A percentile compares a stretch with the other conserved stretches of the same genome.
Conservation (phyloP, 345 rosid genomes). For the Syzygium jambos region DNA sequence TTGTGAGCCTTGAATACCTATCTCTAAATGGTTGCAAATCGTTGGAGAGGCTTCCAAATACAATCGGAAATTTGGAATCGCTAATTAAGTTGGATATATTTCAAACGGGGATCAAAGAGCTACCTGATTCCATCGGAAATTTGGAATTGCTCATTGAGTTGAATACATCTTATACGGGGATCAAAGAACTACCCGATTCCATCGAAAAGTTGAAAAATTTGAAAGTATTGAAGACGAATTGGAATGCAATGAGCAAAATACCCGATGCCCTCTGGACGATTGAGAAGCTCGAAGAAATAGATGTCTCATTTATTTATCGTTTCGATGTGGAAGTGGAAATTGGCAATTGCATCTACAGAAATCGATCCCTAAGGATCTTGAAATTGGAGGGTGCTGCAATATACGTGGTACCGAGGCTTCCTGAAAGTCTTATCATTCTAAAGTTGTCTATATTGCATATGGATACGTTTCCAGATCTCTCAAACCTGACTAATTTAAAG, state of each 20-base stretch:
- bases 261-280: not conserved
- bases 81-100: too few relatives aligned
- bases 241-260: too few relatives aligned
- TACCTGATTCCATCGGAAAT: too few relatives aligned
- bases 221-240: fast-evolving
- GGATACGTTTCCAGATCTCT: not conserved
- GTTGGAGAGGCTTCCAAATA: too few relatives aligned
- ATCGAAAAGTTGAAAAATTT: not conserved
- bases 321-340: too few relatives aligned
- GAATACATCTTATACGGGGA: fast-evolving
- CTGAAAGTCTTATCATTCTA: not conserved
- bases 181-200: not conserved
- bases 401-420: not conserved
- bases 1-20: not conserved
- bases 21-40: fast-evolving
- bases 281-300: not conserved
- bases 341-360: not conserved
- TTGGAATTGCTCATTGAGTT: not conserved
- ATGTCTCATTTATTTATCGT: too few relatives aligned
- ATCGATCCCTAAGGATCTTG: not conserved
- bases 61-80: too few relatives aligned
- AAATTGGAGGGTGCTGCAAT: fast-evolving
- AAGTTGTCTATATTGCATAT: fast-evolving
- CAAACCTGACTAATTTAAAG: not conserved
- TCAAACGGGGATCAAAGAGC: too few relatives aligned